Evolutionary conservation across 2,329 filamentous ascomycete genomes (phyloP).

Genomic region (Teratosphaeria pseudoeucalypti): DNA sequence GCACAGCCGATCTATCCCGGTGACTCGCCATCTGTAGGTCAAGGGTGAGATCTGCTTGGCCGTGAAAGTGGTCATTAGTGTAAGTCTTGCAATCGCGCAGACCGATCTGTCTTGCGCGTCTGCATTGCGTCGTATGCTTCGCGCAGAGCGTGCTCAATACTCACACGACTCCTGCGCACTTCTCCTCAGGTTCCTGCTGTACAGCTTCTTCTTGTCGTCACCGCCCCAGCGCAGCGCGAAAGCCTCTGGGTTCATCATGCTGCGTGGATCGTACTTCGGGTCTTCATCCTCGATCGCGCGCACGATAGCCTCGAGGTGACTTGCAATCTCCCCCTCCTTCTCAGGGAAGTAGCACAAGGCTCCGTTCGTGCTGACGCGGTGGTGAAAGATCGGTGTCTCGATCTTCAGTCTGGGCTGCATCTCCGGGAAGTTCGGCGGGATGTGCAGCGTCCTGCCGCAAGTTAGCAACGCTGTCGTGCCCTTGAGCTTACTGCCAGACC

Average conservation of each 20-base stretch:
- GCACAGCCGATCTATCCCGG: neutral
- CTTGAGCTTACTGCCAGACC: too few relatives aligned
- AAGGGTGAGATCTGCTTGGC: neutral
- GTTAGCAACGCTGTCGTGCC: too few relatives aligned
- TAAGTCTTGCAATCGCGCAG: neutral
- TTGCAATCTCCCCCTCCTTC: constrained; percentile 63
- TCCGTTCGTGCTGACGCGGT: constrained; percentile 67
- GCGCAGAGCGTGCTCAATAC: constrained; percentile 7
- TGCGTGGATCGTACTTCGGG: constrained; percentile 81
- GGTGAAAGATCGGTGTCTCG: constrained; percentile 75
- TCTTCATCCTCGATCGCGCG: constrained; percentile 75
- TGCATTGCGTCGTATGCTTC: neutral
- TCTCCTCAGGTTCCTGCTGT: constrained; percentile 69
- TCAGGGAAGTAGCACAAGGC: constrained; percentile 72
- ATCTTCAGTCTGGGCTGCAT: constrained; percentile 69
- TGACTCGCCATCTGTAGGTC: neutral
- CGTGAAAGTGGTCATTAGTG: neutral
- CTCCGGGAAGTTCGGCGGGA: constrained; percentile 77
- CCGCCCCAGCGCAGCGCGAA: constrained; percentile 79
- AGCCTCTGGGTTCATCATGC: constrained; percentile 76
- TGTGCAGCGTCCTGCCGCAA: constrained; percentile 45
- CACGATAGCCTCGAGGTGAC: constrained; percentile 77
- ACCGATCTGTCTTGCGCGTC: neutral
- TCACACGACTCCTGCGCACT: constrained; percentile 53
- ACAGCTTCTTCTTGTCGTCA: constrained; percentile 67